These are phyloP conservation scores for Coemansia sp. DNA, from an alignment of 192 early-diverging fungal genomes.

Conservation along the genomic window DNA sequence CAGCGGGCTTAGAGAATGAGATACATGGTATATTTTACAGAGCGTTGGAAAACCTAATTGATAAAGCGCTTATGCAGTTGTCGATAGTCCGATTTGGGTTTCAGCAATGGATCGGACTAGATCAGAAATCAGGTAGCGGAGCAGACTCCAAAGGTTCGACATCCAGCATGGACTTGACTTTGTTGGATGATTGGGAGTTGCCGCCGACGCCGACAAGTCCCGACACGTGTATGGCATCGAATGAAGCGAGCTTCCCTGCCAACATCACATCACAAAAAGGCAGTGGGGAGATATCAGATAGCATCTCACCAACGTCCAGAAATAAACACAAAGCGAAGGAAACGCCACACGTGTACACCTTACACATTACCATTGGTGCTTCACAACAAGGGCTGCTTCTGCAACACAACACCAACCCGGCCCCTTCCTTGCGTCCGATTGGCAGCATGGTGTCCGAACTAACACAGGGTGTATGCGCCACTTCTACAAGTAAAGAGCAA, in stretches of 20 bases:
- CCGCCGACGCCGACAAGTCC: slow-evolving; percentile 30
- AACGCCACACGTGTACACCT: not conserved
- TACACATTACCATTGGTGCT: slow-evolving; percentile 11
- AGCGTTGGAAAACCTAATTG: slow-evolving; percentile 43
- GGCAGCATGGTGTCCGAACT: slow-evolving; percentile 1
- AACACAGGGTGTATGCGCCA: not conserved
- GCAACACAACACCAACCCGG: slow-evolving; percentile 19
- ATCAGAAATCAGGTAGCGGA: not conserved
- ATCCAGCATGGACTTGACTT: not conserved
- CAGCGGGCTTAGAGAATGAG: not conserved
- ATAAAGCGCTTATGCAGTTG: slow-evolving; percentile 36
- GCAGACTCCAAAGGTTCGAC: not conserved
- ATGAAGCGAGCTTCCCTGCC: slow-evolving; percentile 14
- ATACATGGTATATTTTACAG: slow-evolving; percentile 22
- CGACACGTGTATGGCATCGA: slow-evolving; percentile 14
- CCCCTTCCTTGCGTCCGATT: slow-evolving; percentile 12
- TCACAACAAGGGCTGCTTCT: slow-evolving; percentile 21
- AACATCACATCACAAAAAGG: slow-evolving; percentile 12
- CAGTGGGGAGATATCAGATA: not conserved
- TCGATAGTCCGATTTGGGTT: slow-evolving; percentile 51
- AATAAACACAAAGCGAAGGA: not conserved
- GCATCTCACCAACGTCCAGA: not conserved
- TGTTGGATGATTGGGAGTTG: slow-evolving; percentile 11
- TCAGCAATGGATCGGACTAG: slow-evolving; percentile 43
- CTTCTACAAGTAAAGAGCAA: not conserved